Base-by-base conservation (phyloP, 2,329 filamentous ascomycete genomes). In the Fusarium aywerte region DNA sequence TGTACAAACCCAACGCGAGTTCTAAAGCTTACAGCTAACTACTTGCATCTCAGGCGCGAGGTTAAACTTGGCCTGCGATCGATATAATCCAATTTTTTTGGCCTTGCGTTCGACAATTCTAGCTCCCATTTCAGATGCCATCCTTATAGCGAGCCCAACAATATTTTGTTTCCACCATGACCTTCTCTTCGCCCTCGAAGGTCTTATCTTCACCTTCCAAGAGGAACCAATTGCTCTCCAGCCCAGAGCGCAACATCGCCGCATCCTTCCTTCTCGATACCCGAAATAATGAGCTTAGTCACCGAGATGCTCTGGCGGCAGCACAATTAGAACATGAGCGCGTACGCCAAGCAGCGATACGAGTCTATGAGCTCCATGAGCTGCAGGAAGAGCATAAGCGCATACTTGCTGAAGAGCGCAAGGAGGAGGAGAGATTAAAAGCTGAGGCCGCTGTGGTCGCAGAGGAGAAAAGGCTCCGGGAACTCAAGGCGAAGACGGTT, bases 261-360 rank as follows among this genome's bases (percentile, higher is more conserved):
- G 84, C 87, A 21, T 84, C 82, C 23, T 84, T 92, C 27, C 89
- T 93, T 59, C 81, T 82, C 38, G 85, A 88, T 50, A 83, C 86
- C 31, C 84, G 86, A 33, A 88, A 91, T 65, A 86, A 85, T 32
- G 88, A 89, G 73, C 80, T 85, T 48, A 83, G 82, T 55, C 90
- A 92, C 74, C 83, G 85, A 58, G 85, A 88, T 69, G 90, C 90
- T 15, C 84, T 95, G 16, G 86, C 85, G 43, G 85, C 85, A 44
- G 90, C 90, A 5, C 87, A 87, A 47, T 82, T 83, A 15, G 86
- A 90, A 72, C 91, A 93, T 75, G 86, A 91, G 35, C 83, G 86
- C 27, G 85, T 95, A 12, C 83, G 84, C 27, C 78, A 83, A 53
- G 78, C 78, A 29, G 85, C 85, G 9, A 75, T 85, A 33, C 78